Conservation (phyloP, 352 stramenopile species). For the Bremia lactucae region DNA sequence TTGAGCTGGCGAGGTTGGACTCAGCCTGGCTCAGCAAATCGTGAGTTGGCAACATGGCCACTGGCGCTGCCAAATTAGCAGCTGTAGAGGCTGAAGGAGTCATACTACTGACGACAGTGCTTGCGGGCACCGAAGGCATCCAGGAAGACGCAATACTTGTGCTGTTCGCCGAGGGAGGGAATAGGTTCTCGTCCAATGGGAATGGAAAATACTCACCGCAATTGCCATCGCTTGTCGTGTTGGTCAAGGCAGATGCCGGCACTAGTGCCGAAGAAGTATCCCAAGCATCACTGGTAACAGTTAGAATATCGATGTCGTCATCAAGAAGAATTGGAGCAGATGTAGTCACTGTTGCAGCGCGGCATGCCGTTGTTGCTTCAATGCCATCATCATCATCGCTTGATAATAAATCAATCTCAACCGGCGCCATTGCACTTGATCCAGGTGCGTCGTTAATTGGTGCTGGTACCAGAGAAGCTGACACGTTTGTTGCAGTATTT, state of each 20-base stretch:
- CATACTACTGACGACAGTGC: constrained; percentile 24
- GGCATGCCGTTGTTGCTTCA: constrained; percentile 1
- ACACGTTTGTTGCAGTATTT: constrained; percentile 1
- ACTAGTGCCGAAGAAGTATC: constrained; percentile 22
- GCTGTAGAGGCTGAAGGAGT: constrained; percentile 4
- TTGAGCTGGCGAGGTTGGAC: constrained; percentile 42
- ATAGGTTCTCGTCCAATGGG: constrained; percentile 48
- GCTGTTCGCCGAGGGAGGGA: constrained; percentile 16
- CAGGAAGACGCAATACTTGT: constrained; percentile 12
- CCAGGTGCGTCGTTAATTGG: constrained; percentile 5
- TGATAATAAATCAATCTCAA: constrained; percentile 69
- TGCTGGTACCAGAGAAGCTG: constrained; percentile 6
- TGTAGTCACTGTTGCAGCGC: constrained; percentile 1
- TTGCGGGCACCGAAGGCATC: constrained; percentile 27
- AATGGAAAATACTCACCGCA: constrained; percentile 42
- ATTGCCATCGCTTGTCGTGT: constrained; percentile 20
- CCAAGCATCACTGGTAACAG: constrained; percentile 55
- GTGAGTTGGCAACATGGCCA: constrained; percentile 7
- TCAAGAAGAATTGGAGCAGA: constrained; percentile 33
- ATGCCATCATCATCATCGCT: constrained; percentile 51
- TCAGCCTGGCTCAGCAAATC: constrained; percentile 31
- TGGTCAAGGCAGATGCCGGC: constrained; percentile 5
- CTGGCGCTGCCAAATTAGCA: constrained; percentile 3
- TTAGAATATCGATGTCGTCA: constrained; percentile 54
- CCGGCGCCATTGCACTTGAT: constrained; percentile 23